These are phyloP conservation scores for Microdochium trichocladiopsis DNA, from an alignment of 2,329 filamentous ascomycete species.

Conservation along the genomic window DNA sequence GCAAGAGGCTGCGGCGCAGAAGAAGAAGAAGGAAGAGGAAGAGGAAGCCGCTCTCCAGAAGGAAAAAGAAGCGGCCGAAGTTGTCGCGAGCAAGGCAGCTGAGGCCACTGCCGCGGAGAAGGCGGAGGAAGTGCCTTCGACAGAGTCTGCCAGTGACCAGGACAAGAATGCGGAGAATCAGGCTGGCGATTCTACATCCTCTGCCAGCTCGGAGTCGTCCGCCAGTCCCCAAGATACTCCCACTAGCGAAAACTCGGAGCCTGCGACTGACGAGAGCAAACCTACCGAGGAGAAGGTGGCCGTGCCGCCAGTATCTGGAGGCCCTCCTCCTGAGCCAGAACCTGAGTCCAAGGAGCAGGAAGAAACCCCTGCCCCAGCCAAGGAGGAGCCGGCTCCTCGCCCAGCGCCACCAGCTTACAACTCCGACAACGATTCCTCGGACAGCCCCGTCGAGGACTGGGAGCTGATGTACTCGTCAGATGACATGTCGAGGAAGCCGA, in stretches of 20 bases:
- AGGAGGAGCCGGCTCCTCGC: conserved; percentile 2
- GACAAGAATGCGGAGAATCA: conserved; percentile 17
- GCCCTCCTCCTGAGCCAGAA: background rate
- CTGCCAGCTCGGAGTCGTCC: conserved; percentile 7
- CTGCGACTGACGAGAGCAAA: conserved; percentile 2
- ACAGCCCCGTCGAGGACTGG: conserved; percentile 53
- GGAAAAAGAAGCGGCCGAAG: conserved; percentile 14
- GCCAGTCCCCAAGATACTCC: conserved; percentile 5
- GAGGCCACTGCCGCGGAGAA: conserved; percentile 12
- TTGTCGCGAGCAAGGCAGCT: too few species aligned
- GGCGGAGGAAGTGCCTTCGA: conserved; percentile 15
- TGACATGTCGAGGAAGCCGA: conserved; percentile 46
- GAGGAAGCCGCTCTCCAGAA: conserved; percentile 10
- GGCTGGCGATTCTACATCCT: conserved; percentile 13
- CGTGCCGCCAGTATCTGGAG: background rate
- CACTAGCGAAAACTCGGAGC: conserved; percentile 5
- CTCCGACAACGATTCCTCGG: conserved; percentile 48
- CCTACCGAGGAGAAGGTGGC: conserved; percentile 2
- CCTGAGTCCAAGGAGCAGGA: background rate
- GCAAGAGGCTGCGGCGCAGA: conserved; percentile 7
- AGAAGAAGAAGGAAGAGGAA: conserved; percentile 7
- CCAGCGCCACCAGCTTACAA: conserved; percentile 22
- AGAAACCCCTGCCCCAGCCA: background rate
- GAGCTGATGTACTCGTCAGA: conserved; percentile 53
- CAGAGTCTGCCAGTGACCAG: conserved; percentile 13